Evolutionary conservation across 345 rosid species (phyloP).

Genomic region (Alliaria petiolata): DNA sequence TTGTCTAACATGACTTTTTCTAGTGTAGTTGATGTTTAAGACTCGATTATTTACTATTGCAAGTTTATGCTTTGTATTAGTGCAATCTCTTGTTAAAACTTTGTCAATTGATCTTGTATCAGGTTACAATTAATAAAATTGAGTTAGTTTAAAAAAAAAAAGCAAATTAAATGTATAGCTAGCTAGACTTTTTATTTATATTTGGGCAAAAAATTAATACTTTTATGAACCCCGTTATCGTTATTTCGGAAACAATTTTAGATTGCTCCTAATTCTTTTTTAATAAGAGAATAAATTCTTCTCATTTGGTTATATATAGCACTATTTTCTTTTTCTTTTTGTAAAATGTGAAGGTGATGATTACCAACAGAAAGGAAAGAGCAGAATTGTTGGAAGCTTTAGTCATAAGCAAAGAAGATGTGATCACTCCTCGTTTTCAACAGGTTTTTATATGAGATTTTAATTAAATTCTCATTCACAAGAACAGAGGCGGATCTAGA

Average conservation of each 20-base stretch:
- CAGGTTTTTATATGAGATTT: slow-evolving; percentile 47
- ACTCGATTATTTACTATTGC: too few relatives aligned
- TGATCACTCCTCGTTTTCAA: slow-evolving; percentile 46
- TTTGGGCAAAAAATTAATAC: neutral
- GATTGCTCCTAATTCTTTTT: neutral
- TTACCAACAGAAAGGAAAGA: slow-evolving; percentile 76
- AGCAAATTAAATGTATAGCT: neutral
- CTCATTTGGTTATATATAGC: too few relatives aligned
- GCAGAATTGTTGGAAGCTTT: slow-evolving; percentile 72
- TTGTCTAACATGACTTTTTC: too few relatives aligned
- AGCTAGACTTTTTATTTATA: neutral
- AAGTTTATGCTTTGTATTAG: too few relatives aligned
- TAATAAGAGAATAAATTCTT: too few relatives aligned
- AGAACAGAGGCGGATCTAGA: too few relatives aligned
- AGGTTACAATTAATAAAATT: too few relatives aligned
- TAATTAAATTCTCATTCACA: neutral
- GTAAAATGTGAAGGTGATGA: slow-evolving; percentile 61
- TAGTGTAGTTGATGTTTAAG: too few relatives aligned
- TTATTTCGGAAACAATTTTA: neutral
- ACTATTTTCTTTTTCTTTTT: too few relatives aligned
- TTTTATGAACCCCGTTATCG: neutral
- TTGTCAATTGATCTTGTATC: too few relatives aligned
- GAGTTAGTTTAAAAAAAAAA: too few relatives aligned
- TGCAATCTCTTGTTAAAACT: too few relatives aligned
- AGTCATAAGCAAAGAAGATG: slow-evolving; percentile 63